These are phyloP conservation scores for Daldinia sp. DNA, from an alignment of 2,329 filamentous ascomycete species.

Conservation along the genomic window DNA sequence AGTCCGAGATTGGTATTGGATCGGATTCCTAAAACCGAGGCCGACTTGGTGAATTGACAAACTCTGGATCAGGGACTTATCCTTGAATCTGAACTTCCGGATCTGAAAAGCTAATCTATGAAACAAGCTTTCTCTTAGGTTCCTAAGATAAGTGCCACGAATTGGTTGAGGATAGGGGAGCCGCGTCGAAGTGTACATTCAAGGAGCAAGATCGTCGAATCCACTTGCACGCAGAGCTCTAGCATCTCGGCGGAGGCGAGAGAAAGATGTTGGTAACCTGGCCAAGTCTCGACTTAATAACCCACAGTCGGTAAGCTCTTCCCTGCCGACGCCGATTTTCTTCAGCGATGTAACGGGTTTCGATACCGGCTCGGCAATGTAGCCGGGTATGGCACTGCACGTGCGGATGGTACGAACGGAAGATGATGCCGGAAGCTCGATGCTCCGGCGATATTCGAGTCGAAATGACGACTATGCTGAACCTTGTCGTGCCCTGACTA, in stretches of 20 bases:
- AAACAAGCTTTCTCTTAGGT: not conserved
- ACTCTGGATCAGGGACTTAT: not conserved
- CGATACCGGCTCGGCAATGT: constrained; percentile 5
- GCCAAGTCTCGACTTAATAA: not conserved
- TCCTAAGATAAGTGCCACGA: not conserved
- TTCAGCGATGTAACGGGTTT: constrained; percentile 8
- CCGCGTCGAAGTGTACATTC: constrained; percentile 5
- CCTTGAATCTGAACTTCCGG: constrained; percentile 10
- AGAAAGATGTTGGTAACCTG: not conserved
- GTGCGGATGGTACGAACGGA: constrained; percentile 12
- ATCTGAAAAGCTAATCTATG: constrained; percentile 27
- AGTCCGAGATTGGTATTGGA: not conserved
- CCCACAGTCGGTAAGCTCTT: not conserved
- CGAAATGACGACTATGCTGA: not conserved
- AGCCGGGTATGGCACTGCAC: constrained; percentile 2
- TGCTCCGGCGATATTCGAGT: not conserved
- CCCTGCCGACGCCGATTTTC: constrained; percentile 5
- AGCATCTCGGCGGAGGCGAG: not conserved
- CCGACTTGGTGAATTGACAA: not conserved
- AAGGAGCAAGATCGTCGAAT: not conserved
- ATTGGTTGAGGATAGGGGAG: not conserved
- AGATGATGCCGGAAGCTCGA: constrained; percentile 11
- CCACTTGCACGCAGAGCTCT: not conserved
- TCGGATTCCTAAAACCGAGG: not conserved
- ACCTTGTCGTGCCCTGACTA: constrained; percentile 1